These are phyloP conservation scores for Pyrenophora teres DNA, from an alignment of 2,329 filamentous ascomycete genomes.

Conservation along the genomic window DNA sequence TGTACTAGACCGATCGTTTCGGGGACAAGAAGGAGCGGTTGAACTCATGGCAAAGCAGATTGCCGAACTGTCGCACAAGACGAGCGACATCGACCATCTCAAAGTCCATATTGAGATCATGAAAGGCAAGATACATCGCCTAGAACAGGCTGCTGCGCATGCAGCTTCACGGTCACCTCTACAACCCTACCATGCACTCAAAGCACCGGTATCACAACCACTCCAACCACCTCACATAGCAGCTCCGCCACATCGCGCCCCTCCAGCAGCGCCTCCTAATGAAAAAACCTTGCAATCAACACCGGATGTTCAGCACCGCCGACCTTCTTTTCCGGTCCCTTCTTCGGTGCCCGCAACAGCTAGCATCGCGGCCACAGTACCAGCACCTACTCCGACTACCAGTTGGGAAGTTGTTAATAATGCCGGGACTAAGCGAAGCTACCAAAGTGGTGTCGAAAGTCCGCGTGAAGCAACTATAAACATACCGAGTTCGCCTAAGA, in stretches of 20 bases:
- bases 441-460: slow-evolving; percentile 44
- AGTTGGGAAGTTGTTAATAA: slow-evolving; percentile 56
- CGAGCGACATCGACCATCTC: slow-evolving; percentile 53
- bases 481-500: slow-evolving; percentile 50
- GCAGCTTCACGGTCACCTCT: slow-evolving; percentile 9
- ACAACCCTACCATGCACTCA: slow-evolving; percentile 18
- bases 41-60: slow-evolving; percentile 53
- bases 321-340: slow-evolving; percentile 5
- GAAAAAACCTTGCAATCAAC: background rate
- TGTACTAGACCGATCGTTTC: slow-evolving; percentile 8
- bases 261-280: background rate
- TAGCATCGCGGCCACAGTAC: slow-evolving; percentile 21
- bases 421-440: slow-evolving; percentile 47
- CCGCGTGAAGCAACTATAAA: slow-evolving; percentile 30
- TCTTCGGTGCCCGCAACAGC: slow-evolving; percentile 20
- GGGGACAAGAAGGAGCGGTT: slow-evolving; percentile 47
- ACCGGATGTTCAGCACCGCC: slow-evolving; percentile 6
- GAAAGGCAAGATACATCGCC: slow-evolving; percentile 51
- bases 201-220: background rate
- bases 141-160: slow-evolving; percentile 40
- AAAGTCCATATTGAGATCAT: slow-evolving; percentile 55
- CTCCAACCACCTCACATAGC: background rate
- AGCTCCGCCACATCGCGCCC: background rate
- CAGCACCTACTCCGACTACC: slow-evolving; percentile 25
- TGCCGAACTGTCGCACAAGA: slow-evolving; percentile 48